Evolutionary conservation across 257 asterid species (phyloP), one percentile per base, ranked within the genome.

Genomic region (Gentiana macrophylla): DNA sequence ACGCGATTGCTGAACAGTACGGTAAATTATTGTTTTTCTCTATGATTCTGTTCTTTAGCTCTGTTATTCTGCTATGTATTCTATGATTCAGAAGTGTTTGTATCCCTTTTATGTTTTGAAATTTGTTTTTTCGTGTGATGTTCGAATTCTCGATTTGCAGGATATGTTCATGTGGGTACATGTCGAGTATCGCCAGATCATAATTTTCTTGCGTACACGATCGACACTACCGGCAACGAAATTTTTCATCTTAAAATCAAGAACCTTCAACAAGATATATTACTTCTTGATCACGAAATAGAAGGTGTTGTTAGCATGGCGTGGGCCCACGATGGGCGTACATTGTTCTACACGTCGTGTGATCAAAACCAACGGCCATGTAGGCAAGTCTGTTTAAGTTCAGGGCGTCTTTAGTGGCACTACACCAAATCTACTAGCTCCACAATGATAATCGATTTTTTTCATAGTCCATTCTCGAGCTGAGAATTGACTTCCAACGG

Each of bases 131-230:
- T 50, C 46, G 9, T 41, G 46, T n/a, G 53, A 48, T 32, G 35
- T 34, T 47, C 51, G 44, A 41, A 10, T 52, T 15, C 33, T 58
- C 36, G 55, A 67, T 60, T 72, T 76, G 65, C 68, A 91, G 98
- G 98, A 71, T 87, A 87, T 79, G 95, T 87, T 60, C 94, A 91
- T 78, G 88, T 91, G 69, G 94, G 92, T 53, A 84, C 88, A 35
- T 91, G 98, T 73, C 80, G 94, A 74, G 74, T 91, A 67, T 91
- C 98, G 24, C 97, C 97, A n/a, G 79, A 85, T 76, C 96, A 84
- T 66, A 68, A 65, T 58, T 87, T 70, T 74, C 86, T 91, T 65
- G 93, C 95, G 35, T 84, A 84, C 62, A 87, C 97, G 15, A 60
- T 87, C 46, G 98, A 91, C 65, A 74, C 64, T 47, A 74, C 82